Evolutionary conservation across 345 rosid genomes (phyloP), one percentile per base, ranked within the genome.

Genomic region (Lepidium sativum): DNA sequence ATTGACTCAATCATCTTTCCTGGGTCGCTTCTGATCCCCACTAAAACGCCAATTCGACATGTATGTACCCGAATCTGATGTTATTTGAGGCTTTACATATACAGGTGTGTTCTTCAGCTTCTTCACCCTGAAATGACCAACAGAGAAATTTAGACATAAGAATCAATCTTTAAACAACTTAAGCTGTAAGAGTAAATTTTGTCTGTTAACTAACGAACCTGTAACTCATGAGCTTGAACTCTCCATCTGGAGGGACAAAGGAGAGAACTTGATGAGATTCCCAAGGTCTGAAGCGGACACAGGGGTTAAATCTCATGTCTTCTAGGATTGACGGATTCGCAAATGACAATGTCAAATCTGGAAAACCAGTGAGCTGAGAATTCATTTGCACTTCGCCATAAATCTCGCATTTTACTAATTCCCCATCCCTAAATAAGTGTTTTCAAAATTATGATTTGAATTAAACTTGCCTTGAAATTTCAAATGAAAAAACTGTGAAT

Each of bases 181-280:
- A 37, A 21, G 18, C n/a, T 8, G 39, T 7, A 16, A 41, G 37
- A 4, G 13, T 0, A 34, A 16, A 8, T 9, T 6, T 40, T 34
- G 27, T 10, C 15, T 1, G 18, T 25, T 27, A 48, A 32, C 59
- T 13, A 34, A 72, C 74, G 14, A 20, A 87, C 98, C 98, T 94
- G 86, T 94, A 94, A 80, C 88, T 90, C 99, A 94, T 88, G 78
- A 90, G 97, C 79, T 80, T 91, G 75, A 94, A 94, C 68, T 75
- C 82, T 57, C 99, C 97, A 76, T 94, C 99, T 44, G 99, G 97
- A 74, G 99, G 99, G 40, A 94, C 89, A 78, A 94, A 94, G 27
- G 99, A 88, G 39, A 94, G 80, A 67, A 88, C 70, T 75, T 91
- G 97, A 80, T 88, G 85, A 43, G 97, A 84, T 61, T 91, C 99